These are phyloP conservation scores for Myochromella boudieri DNA, from an alignment of 768 basidiomycete species.

Conservation along the genomic window DNA sequence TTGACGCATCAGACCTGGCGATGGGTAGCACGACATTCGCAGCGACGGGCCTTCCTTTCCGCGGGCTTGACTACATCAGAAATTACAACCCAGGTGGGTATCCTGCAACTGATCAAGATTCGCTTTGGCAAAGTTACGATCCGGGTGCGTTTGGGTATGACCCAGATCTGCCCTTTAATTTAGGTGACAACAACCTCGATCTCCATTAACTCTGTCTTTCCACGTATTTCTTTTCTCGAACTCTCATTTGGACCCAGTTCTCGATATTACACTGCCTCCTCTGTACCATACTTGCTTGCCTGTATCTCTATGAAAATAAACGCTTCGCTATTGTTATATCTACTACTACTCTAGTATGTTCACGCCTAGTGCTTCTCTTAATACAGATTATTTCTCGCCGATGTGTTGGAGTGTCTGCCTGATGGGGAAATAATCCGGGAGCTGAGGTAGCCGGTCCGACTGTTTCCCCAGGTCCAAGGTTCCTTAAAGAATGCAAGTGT, in stretches of 20 bases:
- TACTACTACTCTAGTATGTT: conserved; percentile 6
- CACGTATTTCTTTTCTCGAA: conserved; percentile 2
- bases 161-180: conserved; percentile 74
- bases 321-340: not conserved
- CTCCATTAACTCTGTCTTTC: conserved; percentile 22
- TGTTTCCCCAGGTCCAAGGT: conserved; percentile 1
- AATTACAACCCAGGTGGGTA: conserved; percentile 66
- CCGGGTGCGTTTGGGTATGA: conserved; percentile 72
- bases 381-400: too few species aligned
- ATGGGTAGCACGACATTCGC: conserved; percentile 58
- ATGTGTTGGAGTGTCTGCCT: too few species aligned
- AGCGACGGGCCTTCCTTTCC: conserved; percentile 77
- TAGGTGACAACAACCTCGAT: conserved; percentile 43
- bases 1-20: conserved; percentile 39
- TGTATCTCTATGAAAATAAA: conserved; percentile 13
- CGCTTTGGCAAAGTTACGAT: conserved; percentile 67
- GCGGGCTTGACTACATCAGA: conserved; percentile 80
- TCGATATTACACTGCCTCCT: not conserved
- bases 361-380: too few species aligned
- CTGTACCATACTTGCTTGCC: conserved; percentile 8
- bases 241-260: conserved; percentile 1
- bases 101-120: conserved; percentile 46
- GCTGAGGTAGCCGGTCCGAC: conserved; percentile 13
- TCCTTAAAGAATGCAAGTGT: not conserved
- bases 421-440: conserved; percentile 16